Base-by-base conservation (phyloP, 1,284 basidiomycete species). In the Tilletia setariae region DNA sequence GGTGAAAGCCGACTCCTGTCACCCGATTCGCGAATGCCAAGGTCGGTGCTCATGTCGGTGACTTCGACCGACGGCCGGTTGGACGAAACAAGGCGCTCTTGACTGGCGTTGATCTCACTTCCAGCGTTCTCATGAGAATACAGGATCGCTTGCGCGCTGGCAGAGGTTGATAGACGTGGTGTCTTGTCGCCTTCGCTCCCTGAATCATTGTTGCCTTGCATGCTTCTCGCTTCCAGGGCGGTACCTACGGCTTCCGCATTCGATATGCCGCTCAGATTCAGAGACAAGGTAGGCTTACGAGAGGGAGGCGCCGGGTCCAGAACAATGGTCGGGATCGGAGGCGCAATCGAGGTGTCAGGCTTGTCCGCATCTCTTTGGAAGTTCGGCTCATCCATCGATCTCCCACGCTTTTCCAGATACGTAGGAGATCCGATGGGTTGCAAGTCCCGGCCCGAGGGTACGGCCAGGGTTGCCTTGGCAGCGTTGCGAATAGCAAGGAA, bases 401-500 rank as follows among this genome's bases (percentile, higher is more conserved):
- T 53, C 21, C 51, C 28, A 21, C 28, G 16, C 7, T 13, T 21
- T 13, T 21, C 21, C 15, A 25, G 23, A 28, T 53, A 15, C 3
- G 16, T 13, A 28, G 21, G 7, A 11, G 28, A 53, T 15, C 15
- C 51, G 21, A 53, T 25, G 2, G 23, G 13, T 11, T 35, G n/a
- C 56, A 30, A 16, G 15, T 30, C 35, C 7, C 28, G 56, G 13
- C 56, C 56, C 15, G 28, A 28, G 28, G 56, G 56, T 3, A 61
- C 32, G 15, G 9, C 56, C 25, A 61, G 28, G 9, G 56, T 61
- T 11, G 56, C 13, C 3, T 61, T 32, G 28, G 56, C 56, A 13
- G 56, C 56, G 35, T 25, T 21, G 4, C 56, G 56, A 16, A 67
- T 42, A 95, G 76, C 74, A 1, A 80, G 67, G 69, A 77, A 82